These are phyloP conservation scores for Bipolaris sorokiniana DNA, from an alignment of 2,329 filamentous ascomycete species.

Conservation along the genomic window DNA sequence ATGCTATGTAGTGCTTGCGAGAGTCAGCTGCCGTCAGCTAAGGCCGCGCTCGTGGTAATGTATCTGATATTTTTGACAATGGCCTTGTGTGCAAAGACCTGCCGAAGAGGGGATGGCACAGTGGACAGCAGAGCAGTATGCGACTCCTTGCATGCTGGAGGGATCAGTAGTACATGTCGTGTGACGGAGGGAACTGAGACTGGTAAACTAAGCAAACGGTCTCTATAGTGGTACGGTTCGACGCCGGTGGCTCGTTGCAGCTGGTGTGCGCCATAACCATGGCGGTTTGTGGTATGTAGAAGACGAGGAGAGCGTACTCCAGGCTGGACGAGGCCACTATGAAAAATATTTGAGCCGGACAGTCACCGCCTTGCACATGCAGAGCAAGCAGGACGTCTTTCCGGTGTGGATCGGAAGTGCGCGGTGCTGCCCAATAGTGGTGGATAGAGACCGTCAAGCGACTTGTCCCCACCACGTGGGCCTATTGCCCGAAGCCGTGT, in stretches of 20 bases:
- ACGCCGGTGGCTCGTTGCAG: slow-evolving; percentile 3
- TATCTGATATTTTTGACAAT: slow-evolving; percentile 40
- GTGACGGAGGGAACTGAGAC: slow-evolving; percentile 38
- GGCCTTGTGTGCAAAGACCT: slow-evolving; percentile 25
- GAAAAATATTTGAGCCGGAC: slow-evolving; percentile 30
- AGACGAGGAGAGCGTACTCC: slow-evolving; percentile 14
- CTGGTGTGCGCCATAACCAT: slow-evolving; percentile 27
- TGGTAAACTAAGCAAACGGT: slow-evolving; percentile 35
- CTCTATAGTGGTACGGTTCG: slow-evolving; percentile 18
- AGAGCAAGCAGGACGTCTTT: slow-evolving; percentile 22
- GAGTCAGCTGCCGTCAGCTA: slow-evolving; percentile 31
- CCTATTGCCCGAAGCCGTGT: slow-evolving; percentile 13
- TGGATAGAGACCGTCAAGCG: slow-evolving; percentile 16
- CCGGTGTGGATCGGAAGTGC: slow-evolving; percentile 25
- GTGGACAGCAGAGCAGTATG: slow-evolving; percentile 38
- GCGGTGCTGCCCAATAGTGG: slow-evolving; percentile 24
- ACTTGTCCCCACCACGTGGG: slow-evolving; percentile 15
- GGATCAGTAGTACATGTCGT: slow-evolving; percentile 41
- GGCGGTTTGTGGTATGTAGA: slow-evolving; percentile 29
- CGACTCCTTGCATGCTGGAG: slow-evolving; percentile 47
- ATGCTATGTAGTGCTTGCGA: slow-evolving; percentile 42
- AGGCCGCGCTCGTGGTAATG: slow-evolving; percentile 42
- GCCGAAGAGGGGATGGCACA: slow-evolving; percentile 29
- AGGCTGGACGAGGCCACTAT: slow-evolving; percentile 17
- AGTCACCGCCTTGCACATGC: slow-evolving; percentile 37